Evolutionary conservation across 139 green algal genomes (phyloP).

Genomic region (Chlorella sp.): DNA sequence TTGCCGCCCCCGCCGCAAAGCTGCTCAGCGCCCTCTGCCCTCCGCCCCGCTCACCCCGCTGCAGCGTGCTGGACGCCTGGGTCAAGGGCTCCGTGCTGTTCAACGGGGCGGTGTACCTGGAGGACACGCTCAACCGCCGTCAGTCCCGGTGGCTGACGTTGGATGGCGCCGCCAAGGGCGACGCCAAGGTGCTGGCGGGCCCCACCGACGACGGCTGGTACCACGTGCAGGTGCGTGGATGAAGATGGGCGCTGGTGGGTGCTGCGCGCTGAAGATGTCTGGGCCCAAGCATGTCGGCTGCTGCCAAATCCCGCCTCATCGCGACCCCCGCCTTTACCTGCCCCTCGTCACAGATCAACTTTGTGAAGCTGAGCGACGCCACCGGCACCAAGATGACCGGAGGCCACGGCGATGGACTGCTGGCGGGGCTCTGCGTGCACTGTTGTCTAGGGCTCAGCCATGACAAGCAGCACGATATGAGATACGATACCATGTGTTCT

Average conservation of each 20-base stretch:
- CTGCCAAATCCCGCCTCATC: no score
- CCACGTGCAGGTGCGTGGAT: slow-evolving; percentile 36
- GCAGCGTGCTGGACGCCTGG: slow-evolving; percentile 59
- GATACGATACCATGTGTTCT: no score
- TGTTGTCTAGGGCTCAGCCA: no score
- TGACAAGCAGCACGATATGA: no score
- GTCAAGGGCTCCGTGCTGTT: slow-evolving; percentile 45
- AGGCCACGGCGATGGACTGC: no score
- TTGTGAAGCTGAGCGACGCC: not conserved
- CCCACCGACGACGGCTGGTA: slow-evolving; percentile 48
- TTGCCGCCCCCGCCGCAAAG: no score
- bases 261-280: not conserved
- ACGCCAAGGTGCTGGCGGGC: slow-evolving; percentile 35
- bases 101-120: slow-evolving; percentile 29
- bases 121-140: slow-evolving; percentile 29
- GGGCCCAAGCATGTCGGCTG: no score
- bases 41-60: not conserved
- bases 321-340: no score
- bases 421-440: no score
- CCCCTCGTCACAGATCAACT: slow-evolving; percentile 33
- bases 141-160: slow-evolving; percentile 16
- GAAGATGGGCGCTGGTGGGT: not conserved
- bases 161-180: not conserved
- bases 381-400: not conserved
- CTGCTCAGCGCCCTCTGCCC: no score